Evolutionary conservation across 139 green algal species (phyloP), one percentile per base, ranked within the genome.

Genomic region (Coelastrella sp.): DNA sequence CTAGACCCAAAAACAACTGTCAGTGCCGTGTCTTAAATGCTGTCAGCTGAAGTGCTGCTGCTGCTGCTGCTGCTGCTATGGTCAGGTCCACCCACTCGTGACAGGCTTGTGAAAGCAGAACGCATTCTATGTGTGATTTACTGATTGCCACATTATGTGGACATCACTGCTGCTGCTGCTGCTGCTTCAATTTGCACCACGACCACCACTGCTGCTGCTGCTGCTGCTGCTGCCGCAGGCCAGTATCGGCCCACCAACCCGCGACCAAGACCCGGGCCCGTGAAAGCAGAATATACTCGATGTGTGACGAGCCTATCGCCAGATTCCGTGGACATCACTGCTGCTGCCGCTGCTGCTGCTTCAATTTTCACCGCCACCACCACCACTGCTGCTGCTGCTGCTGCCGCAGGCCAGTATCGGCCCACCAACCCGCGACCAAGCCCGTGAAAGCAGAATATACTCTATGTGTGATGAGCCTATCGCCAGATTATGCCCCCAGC

Each of bases 401-500:
- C 32, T 57, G 82, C 59, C n/a, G 77, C 54, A 75, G 82, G 8
- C n/a, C 20, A 7, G 11, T 5, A 64, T 87, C 7, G 65, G 82
- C 4, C 82, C 82, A 8, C 82, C 82, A 13, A 64, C 65, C 5
- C 82, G 81, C 23, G 61, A 22, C 8, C 47, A 87, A 54, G 61
- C 14, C 2, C 81, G 61, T 16, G 57, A 78, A 5, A 64, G 23
- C 14, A 22, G 64, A 14, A 23, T 68, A 17, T 88, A 80, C 80
- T 73, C 58, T 4, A n/a, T 88, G 66, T 66, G 23, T 61, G 54
- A 88, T 78, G 88, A 84, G 59, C 87, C 80, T 5, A 57, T 93
- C 8, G 81, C 89, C 22, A 57, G 86, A 76, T 71, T 93, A n/a
- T 93, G 91, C 23, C 91, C 91, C 14, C 54, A 86, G 3, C 47